A percentile compares a stretch with the other conserved stretches of the same genome.
phyloP scores from a whole-genome alignment of 23 red algal genomes.

The Gracilaria gracilis region DNA sequence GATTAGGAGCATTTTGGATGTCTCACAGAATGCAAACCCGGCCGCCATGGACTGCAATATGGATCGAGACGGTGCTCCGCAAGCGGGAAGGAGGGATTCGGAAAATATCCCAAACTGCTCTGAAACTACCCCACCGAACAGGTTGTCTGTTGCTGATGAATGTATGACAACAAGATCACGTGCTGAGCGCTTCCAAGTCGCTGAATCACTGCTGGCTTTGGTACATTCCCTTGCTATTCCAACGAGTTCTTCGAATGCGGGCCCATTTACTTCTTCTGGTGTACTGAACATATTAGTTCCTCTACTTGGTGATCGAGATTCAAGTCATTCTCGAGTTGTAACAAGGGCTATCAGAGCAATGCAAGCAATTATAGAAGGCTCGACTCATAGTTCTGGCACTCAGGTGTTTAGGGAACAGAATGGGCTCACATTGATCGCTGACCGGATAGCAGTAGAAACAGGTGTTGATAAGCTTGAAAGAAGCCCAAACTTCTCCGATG shows the following conservation, averaged over 20 bases:
- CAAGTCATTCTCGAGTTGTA: constrained; percentile 63
- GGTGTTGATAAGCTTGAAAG: constrained; percentile 1
- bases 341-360: constrained; percentile 68
- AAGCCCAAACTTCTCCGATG: constrained; percentile 9
- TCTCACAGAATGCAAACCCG: constrained; percentile 13
- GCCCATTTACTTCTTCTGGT: constrained; percentile 46
- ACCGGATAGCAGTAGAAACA: constrained; percentile 59
- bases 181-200: constrained; percentile 19
- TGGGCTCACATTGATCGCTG: constrained; percentile 52
- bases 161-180: background rate
- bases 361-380: constrained; percentile 66
- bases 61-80: background rate
- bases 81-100: background rate
- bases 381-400: constrained; percentile 41
- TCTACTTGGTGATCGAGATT: constrained; percentile 57
- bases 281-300: constrained; percentile 52
- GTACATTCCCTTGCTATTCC: constrained; percentile 50
- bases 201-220: constrained; percentile 54
- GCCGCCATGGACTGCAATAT: background rate
- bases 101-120: background rate
- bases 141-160: constrained; percentile 32
- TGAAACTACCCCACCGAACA: background rate
- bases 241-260: constrained; percentile 40
- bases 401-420: constrained; percentile 64
- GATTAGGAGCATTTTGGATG: constrained; percentile 20